A percentile compares a stretch with the other conserved stretches of the same genome.
These are phyloP conservation scores for Alternaria gaisen DNA, from an alignment of 2,329 filamentous ascomycete species.

Conservation along the genomic window DNA sequence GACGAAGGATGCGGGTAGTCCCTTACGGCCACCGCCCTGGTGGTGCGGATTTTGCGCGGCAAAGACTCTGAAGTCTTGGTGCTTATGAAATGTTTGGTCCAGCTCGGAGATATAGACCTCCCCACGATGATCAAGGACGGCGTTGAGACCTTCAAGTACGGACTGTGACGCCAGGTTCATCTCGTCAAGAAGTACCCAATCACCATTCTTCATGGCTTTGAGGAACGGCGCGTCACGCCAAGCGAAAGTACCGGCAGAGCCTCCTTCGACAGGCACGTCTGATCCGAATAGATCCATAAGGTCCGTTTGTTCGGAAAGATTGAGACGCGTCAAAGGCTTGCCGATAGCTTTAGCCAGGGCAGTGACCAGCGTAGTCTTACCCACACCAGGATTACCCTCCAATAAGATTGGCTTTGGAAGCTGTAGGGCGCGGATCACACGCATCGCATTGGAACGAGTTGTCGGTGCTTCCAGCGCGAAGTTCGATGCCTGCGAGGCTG, in stretches of 20 bases:
- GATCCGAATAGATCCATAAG: constrained; percentile 97
- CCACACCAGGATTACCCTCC: constrained; percentile 96
- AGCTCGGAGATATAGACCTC: constrained; percentile 96
- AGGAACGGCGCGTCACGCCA: constrained; percentile 97
- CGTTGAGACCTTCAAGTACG: constrained; percentile 93
- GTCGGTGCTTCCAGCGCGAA: constrained; percentile 91
- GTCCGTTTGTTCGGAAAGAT: constrained; percentile 97
- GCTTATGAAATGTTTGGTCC: constrained; percentile 90
- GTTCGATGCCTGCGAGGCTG: constrained; percentile 60
- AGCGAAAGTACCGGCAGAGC: constrained; percentile 85
- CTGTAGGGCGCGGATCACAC: constrained; percentile 87
- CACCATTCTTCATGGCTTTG: constrained; percentile 93
- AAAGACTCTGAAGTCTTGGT: constrained; percentile 91
- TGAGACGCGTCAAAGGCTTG: constrained; percentile 88
- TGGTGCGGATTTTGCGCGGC: constrained; percentile 98
- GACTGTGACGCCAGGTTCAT: constrained; percentile 99
- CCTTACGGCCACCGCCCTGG: constrained; percentile 94
- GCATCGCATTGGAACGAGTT: constrained; percentile 87
- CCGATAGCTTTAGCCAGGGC: constrained; percentile 83
- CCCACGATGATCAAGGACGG: constrained; percentile 94
- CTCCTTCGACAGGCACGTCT: constrained; percentile 94
- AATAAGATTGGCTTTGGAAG: constrained; percentile 90
- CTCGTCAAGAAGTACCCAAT: constrained; percentile 97
- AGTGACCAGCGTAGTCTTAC: constrained; percentile 92
- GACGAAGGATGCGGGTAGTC: constrained; percentile 92